Base-by-base conservation (phyloP, 768 basidiomycete species). In the Tylopilus felleus region DNA sequence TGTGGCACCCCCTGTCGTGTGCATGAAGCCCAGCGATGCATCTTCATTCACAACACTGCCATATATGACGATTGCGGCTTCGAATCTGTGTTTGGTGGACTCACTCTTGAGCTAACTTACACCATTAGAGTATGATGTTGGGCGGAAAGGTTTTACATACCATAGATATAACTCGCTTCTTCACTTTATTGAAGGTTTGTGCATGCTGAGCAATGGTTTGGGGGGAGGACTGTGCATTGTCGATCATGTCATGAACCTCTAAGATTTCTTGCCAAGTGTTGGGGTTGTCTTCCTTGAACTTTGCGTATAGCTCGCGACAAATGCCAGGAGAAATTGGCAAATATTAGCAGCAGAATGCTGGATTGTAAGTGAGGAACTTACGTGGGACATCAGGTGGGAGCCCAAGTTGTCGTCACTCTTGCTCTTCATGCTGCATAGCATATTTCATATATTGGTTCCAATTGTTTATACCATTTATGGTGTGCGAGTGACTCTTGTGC, bases 361-460 rank as follows among this genome's bases (percentile, higher is more conserved):
- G n/a, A n/a, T n/a, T n/a, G n/a, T n/a, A n/a, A n/a, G n/a, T n/a
- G n/a, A n/a, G n/a, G n/a, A n/a, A 43, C 42, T 43, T 43, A 57
- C 42, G 19, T 6, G 5, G 47, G 2, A n/a, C 27, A 31, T 47
- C 36, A 2, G n/a, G n/a, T n/a, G n/a, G n/a, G n/a, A n/a, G n/a
- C n/a, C n/a, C n/a, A n/a, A n/a, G n/a, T n/a, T n/a, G n/a, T 25
- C 28, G 43, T 29, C 25, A 38, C 33, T 58, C 57, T 31, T 58
- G 36, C n/a, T 50, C 49, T 8, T 39, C n/a, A 25, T 57, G 51
- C 47, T 8, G 31, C 31, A 23, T 25, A 2, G 39, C 35, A 22
- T 57, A 57, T 13, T 40, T 48, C 4, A 35, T 16, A 10, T 53
- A 57, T 1, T 13, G 41, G 23, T 57, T 54, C 56, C 56, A 57